Base-by-base conservation (phyloP, 2,329 filamentous ascomycete genomes). In the Madurella fahalii region DNA sequence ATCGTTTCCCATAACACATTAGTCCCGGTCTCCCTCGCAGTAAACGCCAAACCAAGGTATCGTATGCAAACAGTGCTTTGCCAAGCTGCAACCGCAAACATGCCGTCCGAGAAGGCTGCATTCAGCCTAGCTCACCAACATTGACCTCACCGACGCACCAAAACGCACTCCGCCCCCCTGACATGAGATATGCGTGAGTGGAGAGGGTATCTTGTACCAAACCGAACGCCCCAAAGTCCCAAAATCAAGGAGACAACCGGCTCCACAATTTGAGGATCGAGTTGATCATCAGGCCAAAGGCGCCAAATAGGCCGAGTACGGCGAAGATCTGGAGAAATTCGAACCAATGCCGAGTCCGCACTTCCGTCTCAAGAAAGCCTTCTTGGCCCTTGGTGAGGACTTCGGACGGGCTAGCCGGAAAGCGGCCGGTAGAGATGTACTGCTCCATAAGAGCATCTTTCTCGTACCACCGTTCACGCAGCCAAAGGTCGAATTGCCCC, bases 381-480 rank as follows among this genome's bases (percentile, higher is more conserved):
- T 62, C 58, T 4, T 62, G 63, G 2, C 63, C 62, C 43, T 71
- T 66, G 47, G 71, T 69, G n/a, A 71, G 71, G 15, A 69, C 65
- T 5, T 64, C 59, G 18, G 64, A 75, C 7, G 83, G 75, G 59
- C 87, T 85, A 4, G 84, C 78, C 0, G 94, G 94, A 65, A 97
- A 96, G 17, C 86, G 81, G 2, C 88, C 90, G 2, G 86, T 92
- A 15, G 80, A 77, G 52, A 86, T 75, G 68, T 90, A 97, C 61
- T 90, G 82, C 63, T 96, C 91, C 66, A 99, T 82, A 44, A 96
- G 77, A 31, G 84, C 83, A 64, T 99, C 93, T 70, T 99, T 99
- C 68, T 96, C 91, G 48, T 86, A 82, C 94, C 94, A 99, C 43
- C 91, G 82, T 53, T 89, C 85, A 32, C 85, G 81, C 30, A 97